Percentiles rank a stretch among this genome's conserved stretches.
Evolutionary conservation across 331 rosid genomes (phyloP).

Genomic region (Telfairia occidentalis): DNA sequence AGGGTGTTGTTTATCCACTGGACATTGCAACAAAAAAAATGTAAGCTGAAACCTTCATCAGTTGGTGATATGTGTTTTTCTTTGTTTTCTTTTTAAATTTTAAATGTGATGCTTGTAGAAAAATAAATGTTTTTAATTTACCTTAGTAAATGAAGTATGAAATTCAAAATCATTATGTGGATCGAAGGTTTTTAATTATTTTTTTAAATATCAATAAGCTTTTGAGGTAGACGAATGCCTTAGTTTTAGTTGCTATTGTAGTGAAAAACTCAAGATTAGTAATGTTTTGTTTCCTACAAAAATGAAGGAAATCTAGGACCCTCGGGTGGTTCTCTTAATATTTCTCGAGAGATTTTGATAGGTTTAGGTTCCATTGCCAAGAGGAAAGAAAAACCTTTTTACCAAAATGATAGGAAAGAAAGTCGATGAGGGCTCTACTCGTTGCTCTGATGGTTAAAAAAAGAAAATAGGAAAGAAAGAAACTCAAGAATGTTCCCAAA

Average conservation of each 20-base stretch:
- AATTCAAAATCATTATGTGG: not conserved
- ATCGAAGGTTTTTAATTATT: not conserved
- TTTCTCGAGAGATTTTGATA: not conserved
- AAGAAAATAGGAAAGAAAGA: no score
- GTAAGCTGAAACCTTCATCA: no score
- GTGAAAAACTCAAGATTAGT: not conserved
- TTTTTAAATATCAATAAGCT: no score
- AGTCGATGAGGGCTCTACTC: no score
- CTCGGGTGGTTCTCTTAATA: not conserved
- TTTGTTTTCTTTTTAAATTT: not conserved
- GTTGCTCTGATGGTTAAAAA: no score
- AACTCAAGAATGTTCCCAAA: not conserved
- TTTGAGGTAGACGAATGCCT: not conserved
- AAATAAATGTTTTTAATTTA: not conserved
- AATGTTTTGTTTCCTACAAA: not conserved
- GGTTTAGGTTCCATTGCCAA: not conserved
- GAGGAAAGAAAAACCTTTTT: not conserved
- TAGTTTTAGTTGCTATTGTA: not conserved
- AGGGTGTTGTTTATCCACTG: constrained; percentile 99
- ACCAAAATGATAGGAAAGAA: not conserved
- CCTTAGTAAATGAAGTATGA: not conserved
- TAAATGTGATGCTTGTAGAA: not conserved
- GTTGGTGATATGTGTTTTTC: not conserved
- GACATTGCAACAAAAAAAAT: no score
- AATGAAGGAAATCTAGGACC: not conserved